Evolutionary conservation across 768 basidiomycete species (phyloP).

Genomic region (Hortiboletus campestris): DNA sequence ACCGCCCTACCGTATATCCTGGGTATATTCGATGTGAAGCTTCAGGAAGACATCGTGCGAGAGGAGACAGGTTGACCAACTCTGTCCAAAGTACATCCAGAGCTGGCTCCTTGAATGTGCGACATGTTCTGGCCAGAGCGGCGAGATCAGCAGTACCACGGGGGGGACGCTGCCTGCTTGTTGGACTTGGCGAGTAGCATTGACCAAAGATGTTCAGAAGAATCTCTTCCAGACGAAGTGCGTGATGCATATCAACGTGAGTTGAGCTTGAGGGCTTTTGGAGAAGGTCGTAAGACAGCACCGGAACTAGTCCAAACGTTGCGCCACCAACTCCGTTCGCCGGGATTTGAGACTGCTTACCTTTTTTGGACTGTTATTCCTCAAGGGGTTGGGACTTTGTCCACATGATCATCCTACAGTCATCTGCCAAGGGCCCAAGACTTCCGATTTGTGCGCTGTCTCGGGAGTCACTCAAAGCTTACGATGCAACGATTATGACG

Average conservation of each 20-base stretch:
- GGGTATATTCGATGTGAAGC: slow-evolving; percentile 13
- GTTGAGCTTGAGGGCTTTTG: background rate
- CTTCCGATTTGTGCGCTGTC: too few relatives aligned
- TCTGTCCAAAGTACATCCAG: slow-evolving; percentile 7
- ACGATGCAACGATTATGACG: too few relatives aligned
- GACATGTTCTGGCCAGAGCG: slow-evolving; percentile 5
- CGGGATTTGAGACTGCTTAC: too few relatives aligned
- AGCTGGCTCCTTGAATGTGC: slow-evolving; percentile 7
- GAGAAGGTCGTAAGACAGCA: background rate
- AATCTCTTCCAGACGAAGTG: slow-evolving; percentile 9
- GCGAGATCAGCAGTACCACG: background rate
- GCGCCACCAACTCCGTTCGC: too few relatives aligned
- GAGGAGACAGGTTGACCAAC: slow-evolving; percentile 1
- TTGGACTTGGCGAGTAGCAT: background rate
- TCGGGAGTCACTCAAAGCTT: too few relatives aligned
- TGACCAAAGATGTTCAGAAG: slow-evolving; percentile 4
- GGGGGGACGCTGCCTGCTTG: background rate
- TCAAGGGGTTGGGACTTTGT: too few relatives aligned
- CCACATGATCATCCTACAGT: too few relatives aligned
- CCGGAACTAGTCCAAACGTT: background rate
- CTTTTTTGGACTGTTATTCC: too few relatives aligned
- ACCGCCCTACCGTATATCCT: slow-evolving; percentile 3
- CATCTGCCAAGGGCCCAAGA: too few relatives aligned
- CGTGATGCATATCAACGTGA: slow-evolving; percentile 7
- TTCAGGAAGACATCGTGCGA: slow-evolving; percentile 5